These are phyloP conservation scores for Apiotrichum gamsii DNA, from an alignment of 1,284 basidiomycete genomes.

Conservation along the genomic window DNA sequence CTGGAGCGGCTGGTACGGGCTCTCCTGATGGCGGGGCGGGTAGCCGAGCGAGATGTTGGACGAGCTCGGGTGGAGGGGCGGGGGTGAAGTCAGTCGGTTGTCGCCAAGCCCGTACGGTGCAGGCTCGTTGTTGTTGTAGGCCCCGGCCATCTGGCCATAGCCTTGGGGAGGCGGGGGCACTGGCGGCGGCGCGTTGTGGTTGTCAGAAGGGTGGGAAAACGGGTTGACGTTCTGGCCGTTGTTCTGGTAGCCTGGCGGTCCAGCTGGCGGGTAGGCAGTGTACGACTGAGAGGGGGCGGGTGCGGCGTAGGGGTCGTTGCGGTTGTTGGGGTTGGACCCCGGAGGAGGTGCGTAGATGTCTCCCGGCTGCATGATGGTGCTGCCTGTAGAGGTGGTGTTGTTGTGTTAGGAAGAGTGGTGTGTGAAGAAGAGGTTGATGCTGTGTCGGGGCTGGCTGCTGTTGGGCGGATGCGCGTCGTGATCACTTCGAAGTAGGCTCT, in stretches of 20 bases:
- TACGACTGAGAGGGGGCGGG: conserved; percentile 1
- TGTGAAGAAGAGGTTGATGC: no score
- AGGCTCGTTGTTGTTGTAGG: neutral
- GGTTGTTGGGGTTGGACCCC: neutral
- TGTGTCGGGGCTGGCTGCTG: no score
- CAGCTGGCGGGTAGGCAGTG: neutral
- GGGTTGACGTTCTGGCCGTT: neutral
- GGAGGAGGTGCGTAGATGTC: conserved; percentile 11
- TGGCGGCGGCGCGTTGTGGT: neutral
- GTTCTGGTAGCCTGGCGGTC: neutral
- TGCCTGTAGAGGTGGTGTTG: neutral
- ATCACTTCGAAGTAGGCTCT: no score
- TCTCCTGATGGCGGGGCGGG: neutral
- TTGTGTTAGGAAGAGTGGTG: neutral
- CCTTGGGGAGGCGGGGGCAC: neutral
- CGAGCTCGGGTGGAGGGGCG: conserved; percentile 25
- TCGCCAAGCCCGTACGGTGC: conserved; percentile 22
- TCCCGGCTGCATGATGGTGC: conserved; percentile 8
- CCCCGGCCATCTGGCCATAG: no score
- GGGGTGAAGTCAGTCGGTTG: conserved; percentile 32
- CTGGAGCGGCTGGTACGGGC: conserved; percentile 1
- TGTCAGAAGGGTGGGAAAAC: neutral
- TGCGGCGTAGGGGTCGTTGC: conserved; percentile 4
- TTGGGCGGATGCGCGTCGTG: no score
- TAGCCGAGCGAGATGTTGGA: neutral